Base-by-base conservation (phyloP, 495 filamentous ascomycete species). In the Echria macrotheca region DNA sequence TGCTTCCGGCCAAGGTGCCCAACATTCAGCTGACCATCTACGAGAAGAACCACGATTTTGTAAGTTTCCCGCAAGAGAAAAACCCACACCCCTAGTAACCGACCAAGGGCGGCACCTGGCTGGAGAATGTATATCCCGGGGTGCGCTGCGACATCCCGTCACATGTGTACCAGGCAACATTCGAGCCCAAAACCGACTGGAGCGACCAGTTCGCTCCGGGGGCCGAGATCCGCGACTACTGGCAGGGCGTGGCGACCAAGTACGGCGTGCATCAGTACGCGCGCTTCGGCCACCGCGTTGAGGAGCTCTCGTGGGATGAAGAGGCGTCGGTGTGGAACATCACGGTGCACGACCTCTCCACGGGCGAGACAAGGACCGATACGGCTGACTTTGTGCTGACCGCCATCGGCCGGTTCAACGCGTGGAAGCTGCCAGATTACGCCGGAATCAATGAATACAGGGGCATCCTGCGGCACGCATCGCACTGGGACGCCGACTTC, bases 101-200 rank as follows among this genome's bases (percentile, higher is more conserved):
- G 12, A 19, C 36, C 17, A 8, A 39, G 36, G 42, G 42, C 25
- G 42, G 42, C 42, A 44, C 42, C 9, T 44, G 42, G 80, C 75
- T 70, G 21, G 79, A 81, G 56, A 83, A 83, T 49, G 71, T 65
- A 8, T 82, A 82, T 51, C 80, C 80, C 2, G 80, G 80, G 1
- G 79, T 82, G n/a, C 74, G 75, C 14, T 81, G 77, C 58, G 84
- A 87, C 62, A 79, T 86, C n/a, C 82, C 82, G 5, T 72, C 85
- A 1, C 83, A 88, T 68, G 78, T 78, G 11, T 88, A 88, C 58
- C 82, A 85, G 57, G 77, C 77, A 2, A 76, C 73, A 15, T 87
- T 86, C 55, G 69, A 71, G 10, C 81, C 82, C 2, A 86, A 86
- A 49, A 72, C 73, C 0, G 69, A 83, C 57, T 88, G 85, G 84